Base-by-base conservation (phyloP, 2,329 filamentous ascomycete species). In the Phialemoniopsis sp. region DNA sequence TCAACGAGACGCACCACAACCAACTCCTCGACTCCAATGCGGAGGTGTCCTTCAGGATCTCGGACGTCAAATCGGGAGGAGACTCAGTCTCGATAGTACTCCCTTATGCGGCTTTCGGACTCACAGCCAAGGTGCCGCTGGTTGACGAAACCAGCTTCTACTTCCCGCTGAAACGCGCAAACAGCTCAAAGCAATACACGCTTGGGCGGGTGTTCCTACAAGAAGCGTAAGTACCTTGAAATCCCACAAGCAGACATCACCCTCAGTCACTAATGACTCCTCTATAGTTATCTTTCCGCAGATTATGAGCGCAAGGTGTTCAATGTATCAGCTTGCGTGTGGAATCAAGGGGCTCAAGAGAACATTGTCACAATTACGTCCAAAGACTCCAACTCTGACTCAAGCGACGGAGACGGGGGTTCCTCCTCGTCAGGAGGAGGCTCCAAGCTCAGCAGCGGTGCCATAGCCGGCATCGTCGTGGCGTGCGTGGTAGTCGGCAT, bases 281-380 rank as follows among this genome's bases (percentile, higher is more conserved):
- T 12, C 17, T n/a, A 31, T 39, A 59, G 56, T 13, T 60, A 62
- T 41, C 53, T 58, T 31, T 54, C 62, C 3, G 61, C 56, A 29
- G 62, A 68, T 46, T 67, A 67, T 39, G 63, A 67, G 45, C 60
- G 61, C 15, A 52, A 49, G 1, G 48, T 50, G 4, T 68, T 68
- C 39, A 66, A 66, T 32, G 55, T 68, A 2, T 63, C 59, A 2
- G 53, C 58, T 8, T 64, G 60, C 43, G 42, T 46, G 8, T 65
- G 58, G 58, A 46, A 49, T 29, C 51, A 60, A 37, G 56, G 58
- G n/a, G 53, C 59, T 8, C 36, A 51, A 18, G 48, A 58, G 35
- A 56, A 52, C 18, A 52, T 63, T 29, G 46, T 63, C 16, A 50
- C 56, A 5, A 59, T 61, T 18, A 21, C 16, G 4, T 9, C 14